phyloP scores from a whole-genome alignment of 1,284 basidiomycete genomes.

The Austroboletus sp. region DNA sequence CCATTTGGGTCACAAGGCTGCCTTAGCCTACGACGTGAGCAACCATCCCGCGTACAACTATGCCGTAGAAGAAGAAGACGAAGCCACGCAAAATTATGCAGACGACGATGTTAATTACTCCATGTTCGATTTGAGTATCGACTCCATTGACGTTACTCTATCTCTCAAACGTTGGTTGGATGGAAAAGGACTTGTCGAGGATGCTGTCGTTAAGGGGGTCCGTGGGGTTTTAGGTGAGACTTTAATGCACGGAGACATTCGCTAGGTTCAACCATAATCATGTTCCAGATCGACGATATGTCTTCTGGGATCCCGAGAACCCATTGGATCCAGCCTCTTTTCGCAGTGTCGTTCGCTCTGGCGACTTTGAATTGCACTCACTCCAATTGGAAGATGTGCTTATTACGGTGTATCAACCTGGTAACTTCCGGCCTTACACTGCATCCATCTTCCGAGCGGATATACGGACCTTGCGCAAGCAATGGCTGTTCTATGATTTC shows the following conservation, averaged over 20 bases:
- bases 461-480: slow-evolving; percentile 78
- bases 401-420: slow-evolving; percentile 91
- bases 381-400: slow-evolving; percentile 89
- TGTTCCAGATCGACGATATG: slow-evolving; percentile 75
- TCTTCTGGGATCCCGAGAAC: slow-evolving; percentile 80
- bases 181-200: slow-evolving; percentile 87
- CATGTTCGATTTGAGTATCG: slow-evolving; percentile 86
- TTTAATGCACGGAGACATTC: background rate
- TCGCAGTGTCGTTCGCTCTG: slow-evolving; percentile 64
- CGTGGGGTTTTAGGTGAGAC: slow-evolving; percentile 79
- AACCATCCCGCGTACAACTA: slow-evolving; percentile 66
- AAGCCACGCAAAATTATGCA: slow-evolving; percentile 21
- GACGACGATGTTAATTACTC: slow-evolving; percentile 67
- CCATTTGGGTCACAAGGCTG: slow-evolving; percentile 44
- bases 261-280: background rate
- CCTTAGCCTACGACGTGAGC: slow-evolving; percentile 66
- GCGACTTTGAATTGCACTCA: slow-evolving; percentile 90
- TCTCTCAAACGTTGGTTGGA: slow-evolving; percentile 91
- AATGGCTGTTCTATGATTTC: slow-evolving; percentile 94
- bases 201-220: slow-evolving; percentile 89
- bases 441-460: slow-evolving; percentile 95
- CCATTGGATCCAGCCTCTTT: slow-evolving; percentile 74
- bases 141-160: slow-evolving; percentile 94
- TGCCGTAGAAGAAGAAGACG: slow-evolving; percentile 48
- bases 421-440: slow-evolving; percentile 87